phyloP scores from a whole-genome alignment of 768 basidiomycete species.

The Nevesoporus exiguus region DNA sequence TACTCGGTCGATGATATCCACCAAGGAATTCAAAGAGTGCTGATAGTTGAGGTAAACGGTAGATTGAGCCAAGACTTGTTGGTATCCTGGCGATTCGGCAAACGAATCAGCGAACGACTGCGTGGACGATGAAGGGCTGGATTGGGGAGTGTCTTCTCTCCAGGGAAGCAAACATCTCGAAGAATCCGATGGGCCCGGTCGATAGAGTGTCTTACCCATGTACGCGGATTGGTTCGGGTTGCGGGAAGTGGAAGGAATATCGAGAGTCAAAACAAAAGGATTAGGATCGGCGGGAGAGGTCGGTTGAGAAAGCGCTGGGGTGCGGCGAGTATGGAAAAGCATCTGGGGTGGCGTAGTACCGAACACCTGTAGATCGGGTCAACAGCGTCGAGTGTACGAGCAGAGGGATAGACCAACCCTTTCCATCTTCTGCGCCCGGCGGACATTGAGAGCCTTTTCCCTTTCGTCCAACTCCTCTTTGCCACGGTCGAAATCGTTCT shows the following conservation, averaged over 20 bases:
- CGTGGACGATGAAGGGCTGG: slow-evolving; percentile 19
- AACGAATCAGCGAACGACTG: slow-evolving; percentile 22
- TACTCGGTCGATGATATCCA: slow-evolving; percentile 77
- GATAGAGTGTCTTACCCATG: slow-evolving; percentile 40
- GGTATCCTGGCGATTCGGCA: slow-evolving; percentile 18
- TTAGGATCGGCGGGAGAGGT: slow-evolving; percentile 17
- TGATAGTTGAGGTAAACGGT: slow-evolving; percentile 73
- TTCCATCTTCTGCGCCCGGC: slow-evolving; percentile 84
- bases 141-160: slow-evolving; percentile 9
- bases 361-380: slow-evolving; percentile 54
- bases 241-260: slow-evolving; percentile 24
- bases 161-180: slow-evolving; percentile 46
- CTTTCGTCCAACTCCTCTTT: slow-evolving; percentile 67
- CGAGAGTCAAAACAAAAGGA: slow-evolving; percentile 19
- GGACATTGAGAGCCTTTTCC: slow-evolving; percentile 78
- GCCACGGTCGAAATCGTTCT: slow-evolving; percentile 55
- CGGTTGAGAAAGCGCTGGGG: slow-evolving; percentile 32
- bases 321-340: slow-evolving; percentile 69
- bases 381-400: neutral
- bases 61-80: slow-evolving; percentile 34
- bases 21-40: slow-evolving; percentile 75
- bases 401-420: slow-evolving; percentile 47
- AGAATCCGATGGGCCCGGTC: slow-evolving; percentile 67
- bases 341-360: slow-evolving; percentile 77
- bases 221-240: slow-evolving; percentile 55